Conservation (phyloP, 306 rosid species). For the Urtica urens region DNA sequence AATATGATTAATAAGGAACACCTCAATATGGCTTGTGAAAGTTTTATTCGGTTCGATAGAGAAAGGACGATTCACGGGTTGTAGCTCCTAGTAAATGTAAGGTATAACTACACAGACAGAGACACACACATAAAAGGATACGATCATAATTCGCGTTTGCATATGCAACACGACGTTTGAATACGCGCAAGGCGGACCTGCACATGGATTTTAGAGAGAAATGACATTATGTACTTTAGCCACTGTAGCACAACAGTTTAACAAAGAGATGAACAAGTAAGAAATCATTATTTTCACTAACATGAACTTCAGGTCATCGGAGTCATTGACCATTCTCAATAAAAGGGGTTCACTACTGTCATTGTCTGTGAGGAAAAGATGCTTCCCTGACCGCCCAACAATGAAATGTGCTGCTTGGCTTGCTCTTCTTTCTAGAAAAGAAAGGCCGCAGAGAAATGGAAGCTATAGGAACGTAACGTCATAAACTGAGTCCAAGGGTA, state of each 20-base stretch:
- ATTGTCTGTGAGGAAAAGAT: conserved; percentile 72
- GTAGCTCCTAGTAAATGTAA: too few species aligned
- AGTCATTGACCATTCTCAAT: conserved; percentile 70
- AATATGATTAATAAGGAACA: too few species aligned
- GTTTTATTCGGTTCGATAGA: too few species aligned
- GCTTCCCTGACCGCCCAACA: conserved; percentile 92
- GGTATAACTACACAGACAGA: neutral
- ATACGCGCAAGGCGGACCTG: conserved; percentile 74
- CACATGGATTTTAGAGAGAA: conserved; percentile 18
- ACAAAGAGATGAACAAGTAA: conserved; percentile 10
- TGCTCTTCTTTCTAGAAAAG: conserved; percentile 89
- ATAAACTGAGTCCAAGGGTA: too few species aligned
- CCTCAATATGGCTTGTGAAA: too few species aligned
- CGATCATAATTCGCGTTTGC: conserved; percentile 89
- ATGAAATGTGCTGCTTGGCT: conserved; percentile 84
- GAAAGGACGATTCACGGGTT: too few species aligned
- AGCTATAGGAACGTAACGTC: conserved; percentile 39
- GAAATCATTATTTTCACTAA: conserved; percentile 30
- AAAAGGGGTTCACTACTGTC: conserved; percentile 77
- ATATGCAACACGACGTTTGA: conserved; percentile 87
- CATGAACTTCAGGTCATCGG: conserved; percentile 77
- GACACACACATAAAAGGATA: conserved; percentile 39
- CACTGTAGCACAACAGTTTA: too few species aligned
- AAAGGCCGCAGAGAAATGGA: conserved; percentile 83
- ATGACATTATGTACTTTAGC: conserved; percentile 10